Base-by-base conservation (phyloP, 139 green algal genomes). In the Protoeuglena noctilucae region DNA sequence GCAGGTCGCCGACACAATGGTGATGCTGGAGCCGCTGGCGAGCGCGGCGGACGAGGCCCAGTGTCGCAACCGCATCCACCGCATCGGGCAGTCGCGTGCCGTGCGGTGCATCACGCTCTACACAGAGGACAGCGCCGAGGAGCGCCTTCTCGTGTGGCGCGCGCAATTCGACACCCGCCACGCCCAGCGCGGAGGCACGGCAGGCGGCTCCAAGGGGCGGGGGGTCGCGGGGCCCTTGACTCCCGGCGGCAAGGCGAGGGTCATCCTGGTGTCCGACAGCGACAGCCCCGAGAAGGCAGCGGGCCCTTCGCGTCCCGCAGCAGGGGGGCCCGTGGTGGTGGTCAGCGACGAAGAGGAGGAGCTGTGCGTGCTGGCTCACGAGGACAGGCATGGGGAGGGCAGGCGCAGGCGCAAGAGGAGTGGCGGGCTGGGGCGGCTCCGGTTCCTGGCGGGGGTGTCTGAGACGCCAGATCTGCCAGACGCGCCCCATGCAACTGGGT, bases 111-210 rank as follows among this genome's bases (percentile, higher is more conserved):
- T 28, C 12, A 51, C 18, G 45, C 45, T 51, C 18, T 51, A 22
- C 12, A 17, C 45, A 17, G 5, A 17, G 12, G 45, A 22, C 45
- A 51, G 12, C 45, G 45, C 21, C 18, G 45, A 51, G 12, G 45
- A 51, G 45, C 45, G 45, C 45, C 16, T 51, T 5, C 45, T 51
- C 12, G 45, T 17, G 17, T 51, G 45, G 45, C 45, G 45, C 18
- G 5, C 12, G 12, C 18, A 26, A 5, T 12, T 9, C 12, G 45
- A 51, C 45, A 51, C 16, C 12, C 45, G 21, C 45, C 45, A 22
- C 45, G 7, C 34, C 9, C 9, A 7, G 34, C 34, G 9, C 9
- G 12, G 12, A 7, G 34, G 7, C 9, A 12, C 34, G 9, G 7
- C 34, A 12, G 9, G 12, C 9, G 34, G 34, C 34, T 7, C 34